Evolutionary conservation across 805 yeast species (phyloP), one percentile per base, ranked within the genome.

Genomic region (Spathaspora hagerdaliae): DNA sequence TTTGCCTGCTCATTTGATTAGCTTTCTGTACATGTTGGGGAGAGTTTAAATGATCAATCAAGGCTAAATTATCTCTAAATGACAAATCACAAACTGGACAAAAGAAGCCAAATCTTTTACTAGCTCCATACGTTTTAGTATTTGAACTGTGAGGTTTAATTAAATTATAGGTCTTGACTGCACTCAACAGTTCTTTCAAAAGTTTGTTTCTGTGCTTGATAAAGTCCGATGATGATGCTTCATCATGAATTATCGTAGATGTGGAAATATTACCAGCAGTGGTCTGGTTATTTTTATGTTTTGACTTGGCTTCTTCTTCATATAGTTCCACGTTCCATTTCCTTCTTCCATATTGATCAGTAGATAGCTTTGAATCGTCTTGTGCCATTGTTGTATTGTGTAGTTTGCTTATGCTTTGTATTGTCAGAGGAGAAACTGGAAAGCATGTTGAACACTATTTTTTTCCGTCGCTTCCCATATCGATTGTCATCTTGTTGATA

Each of bases 51-150:
- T 94, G 98, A 58, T 91, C 95, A 3, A 88, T 74, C 59, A 82
- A 81, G 50, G 89, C 85, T 53, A 89, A 66, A 46, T 86, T 85
- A 60, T 94, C 97, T 57, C 89, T 82, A 65, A 80, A 92, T 2
- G 92, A 83, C 47, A 87, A 62, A 51, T 84, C 79, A 63, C 99
- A 94, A 1, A 79, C 62, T 9, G 84, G 86, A 64, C 99, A 94
- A 54, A 78, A 78, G 64, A 92, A 92, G 19, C 97, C 97, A 49
- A 87, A 87, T 26, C 86, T 79, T 75, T 44, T 89, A 80, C 49
- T 68, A 38, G 53, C 63, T 43, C 58, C 72, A 52, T 13, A 58
- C 1, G 55, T 45, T 2, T 19, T 32, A 31, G 42, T 42, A 13
- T 39, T 49, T 13, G 48, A 34, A n/a, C 37, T n/a, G 44, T 35